These are phyloP conservation scores for Iris pallida DNA, from an alignment of 116 monocot genomes.

Conservation along the genomic window DNA sequence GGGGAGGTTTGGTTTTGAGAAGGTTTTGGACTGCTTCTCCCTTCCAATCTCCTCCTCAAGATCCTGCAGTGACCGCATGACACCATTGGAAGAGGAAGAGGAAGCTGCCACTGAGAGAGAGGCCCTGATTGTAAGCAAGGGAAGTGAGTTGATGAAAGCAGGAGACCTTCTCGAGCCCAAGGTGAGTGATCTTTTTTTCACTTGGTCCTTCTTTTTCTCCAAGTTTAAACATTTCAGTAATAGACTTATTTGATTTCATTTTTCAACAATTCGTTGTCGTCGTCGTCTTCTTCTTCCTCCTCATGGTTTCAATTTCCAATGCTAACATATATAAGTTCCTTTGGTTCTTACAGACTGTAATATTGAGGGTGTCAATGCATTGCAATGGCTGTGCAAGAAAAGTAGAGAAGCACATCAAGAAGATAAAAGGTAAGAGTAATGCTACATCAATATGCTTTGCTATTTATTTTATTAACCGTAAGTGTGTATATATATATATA, in stretches of 20 bases:
- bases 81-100: slow-evolving; percentile 23
- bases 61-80: slow-evolving; percentile 45
- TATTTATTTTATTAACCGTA: no score
- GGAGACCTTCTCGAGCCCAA: slow-evolving; percentile 47
- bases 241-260: neutral
- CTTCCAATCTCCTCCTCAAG: slow-evolving; percentile 22
- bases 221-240: neutral
- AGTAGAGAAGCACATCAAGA: slow-evolving; percentile 79
- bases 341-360: slow-evolving; percentile 49
- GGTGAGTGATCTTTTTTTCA: neutral
- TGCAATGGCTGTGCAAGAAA: slow-evolving; percentile 87
- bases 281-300: no score
- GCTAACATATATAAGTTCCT: neutral
- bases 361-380: slow-evolving; percentile 87
- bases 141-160: slow-evolving; percentile 36
- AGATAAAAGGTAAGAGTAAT: slow-evolving; percentile 69
- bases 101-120: slow-evolving; percentile 40
- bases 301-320: no score
- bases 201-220: neutral
- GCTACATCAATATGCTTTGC: no score
- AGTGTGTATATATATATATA: no score
- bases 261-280: neutral
- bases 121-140: slow-evolving; percentile 23
- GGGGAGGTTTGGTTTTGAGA: slow-evolving; percentile 44
- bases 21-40: slow-evolving; percentile 60